A percentile compares a stretch with the other conserved stretches of the same genome.
phyloP scores from a whole-genome alignment of 495 filamentous ascomycete genomes.

The Aspergillus indologenus region DNA sequence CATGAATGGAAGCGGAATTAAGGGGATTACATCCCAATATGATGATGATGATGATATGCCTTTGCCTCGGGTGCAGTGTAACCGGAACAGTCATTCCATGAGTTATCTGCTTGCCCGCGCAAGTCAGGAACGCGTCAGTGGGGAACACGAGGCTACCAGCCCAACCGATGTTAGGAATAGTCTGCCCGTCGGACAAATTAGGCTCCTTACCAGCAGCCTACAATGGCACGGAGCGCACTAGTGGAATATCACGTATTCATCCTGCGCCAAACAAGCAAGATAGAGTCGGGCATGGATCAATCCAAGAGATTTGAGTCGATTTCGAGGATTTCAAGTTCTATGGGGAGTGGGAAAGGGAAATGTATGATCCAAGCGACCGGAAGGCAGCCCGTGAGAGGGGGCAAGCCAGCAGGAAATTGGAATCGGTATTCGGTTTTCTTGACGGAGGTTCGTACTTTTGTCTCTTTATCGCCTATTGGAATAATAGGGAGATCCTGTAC shows the following conservation, averaged over 20 bases:
- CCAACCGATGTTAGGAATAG: conserved; percentile 19
- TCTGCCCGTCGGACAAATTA: conserved; percentile 22
- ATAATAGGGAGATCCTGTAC: not conserved
- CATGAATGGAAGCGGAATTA: not conserved
- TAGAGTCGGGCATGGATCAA: not conserved
- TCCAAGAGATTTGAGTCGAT: not conserved
- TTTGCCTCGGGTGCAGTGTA: conserved; percentile 4
- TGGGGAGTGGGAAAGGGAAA: not conserved
- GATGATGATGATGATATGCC: not conserved
- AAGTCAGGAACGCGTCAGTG: conserved; percentile 34
- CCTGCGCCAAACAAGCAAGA: not conserved
- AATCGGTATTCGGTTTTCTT: not conserved
- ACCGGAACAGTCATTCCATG: conserved; percentile 4
- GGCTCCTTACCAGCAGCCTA: conserved; percentile 11
- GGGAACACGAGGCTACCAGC: conserved; percentile 20
- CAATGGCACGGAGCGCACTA: conserved; percentile 5
- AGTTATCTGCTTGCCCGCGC: conserved; percentile 12
- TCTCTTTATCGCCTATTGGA: not conserved
- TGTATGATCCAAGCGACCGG: not conserved
- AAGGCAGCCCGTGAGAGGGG: not conserved
- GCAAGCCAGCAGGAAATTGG: not conserved
- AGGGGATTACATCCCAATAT: not conserved
- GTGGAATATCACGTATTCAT: not conserved
- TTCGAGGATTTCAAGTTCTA: not conserved
- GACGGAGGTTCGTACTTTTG: conserved; percentile 2